Conservation (phyloP, 495 filamentous ascomycete species). For the Trichoderma erinaceum region DNA sequence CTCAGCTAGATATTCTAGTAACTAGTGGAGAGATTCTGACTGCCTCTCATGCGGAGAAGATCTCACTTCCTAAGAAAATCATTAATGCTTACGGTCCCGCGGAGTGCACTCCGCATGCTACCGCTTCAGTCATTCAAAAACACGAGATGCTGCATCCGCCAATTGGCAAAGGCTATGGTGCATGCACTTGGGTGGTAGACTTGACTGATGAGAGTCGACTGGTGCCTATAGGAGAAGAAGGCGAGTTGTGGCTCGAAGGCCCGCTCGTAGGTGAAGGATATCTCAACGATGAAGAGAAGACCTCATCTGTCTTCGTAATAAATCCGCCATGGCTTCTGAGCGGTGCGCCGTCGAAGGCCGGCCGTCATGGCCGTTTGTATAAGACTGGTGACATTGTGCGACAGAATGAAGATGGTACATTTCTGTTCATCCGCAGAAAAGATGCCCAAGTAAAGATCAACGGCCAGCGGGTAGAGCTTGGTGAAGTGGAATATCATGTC, state of each 20-base stretch:
- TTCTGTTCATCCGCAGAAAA: conserved; percentile 55
- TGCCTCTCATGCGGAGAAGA: neutral
- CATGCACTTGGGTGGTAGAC: conserved; percentile 25
- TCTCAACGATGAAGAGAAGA: conserved; percentile 47
- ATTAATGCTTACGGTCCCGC: neutral
- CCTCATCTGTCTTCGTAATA: conserved; percentile 40
- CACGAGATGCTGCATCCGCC: conserved; percentile 28
- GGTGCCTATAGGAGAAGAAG: conserved; percentile 38
- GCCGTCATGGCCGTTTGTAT: conserved; percentile 46
- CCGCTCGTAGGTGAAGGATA: conserved; percentile 47
- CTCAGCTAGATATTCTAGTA: neutral
- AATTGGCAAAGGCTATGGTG: conserved; percentile 23
- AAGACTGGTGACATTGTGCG: conserved; percentile 61
- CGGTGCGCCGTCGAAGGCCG: conserved; percentile 14
- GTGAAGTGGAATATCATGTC: conserved; percentile 57
- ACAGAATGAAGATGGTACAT: conserved; percentile 44
- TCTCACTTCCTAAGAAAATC: neutral
- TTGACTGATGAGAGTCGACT: conserved; percentile 28
- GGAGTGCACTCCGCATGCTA: conserved; percentile 29
- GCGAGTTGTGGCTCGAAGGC: conserved; percentile 44
- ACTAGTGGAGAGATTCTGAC: neutral
- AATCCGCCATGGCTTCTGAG: conserved; percentile 38
- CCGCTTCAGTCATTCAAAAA: conserved; percentile 40
- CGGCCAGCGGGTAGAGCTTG: conserved; percentile 59
- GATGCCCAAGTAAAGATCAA: conserved; percentile 62